Evolutionary conservation across 2,329 filamentous ascomycete genomes (phyloP), one percentile per base, ranked within the genome.

Genomic region (Penicillium vulpinum): DNA sequence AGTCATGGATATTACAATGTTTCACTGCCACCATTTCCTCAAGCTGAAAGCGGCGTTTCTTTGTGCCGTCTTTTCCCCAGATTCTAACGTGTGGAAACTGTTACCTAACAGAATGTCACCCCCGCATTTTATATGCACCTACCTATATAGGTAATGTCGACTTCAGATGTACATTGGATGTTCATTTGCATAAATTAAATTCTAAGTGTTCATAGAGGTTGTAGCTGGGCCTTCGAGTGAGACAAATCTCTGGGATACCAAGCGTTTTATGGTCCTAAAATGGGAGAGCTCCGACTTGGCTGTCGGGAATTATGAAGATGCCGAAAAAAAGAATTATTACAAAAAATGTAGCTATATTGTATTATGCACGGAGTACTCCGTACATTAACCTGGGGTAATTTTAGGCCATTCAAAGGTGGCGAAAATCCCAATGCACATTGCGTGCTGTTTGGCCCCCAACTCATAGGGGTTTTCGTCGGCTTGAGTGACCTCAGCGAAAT

Each of bases 41-140:
- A n/a, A n/a, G n/a, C 22, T 38, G 3, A 21, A 41, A 36, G 15
- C n/a, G 47, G 49, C 18, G 40, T 56, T n/a, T 44, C 29, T n/a
- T 29, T 45, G 39, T 16, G 29, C 45, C 46, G 18, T 41, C n/a
- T 53, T 53, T 45, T 50, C 52, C 52, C 52, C 52, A 55, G 52
- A 55, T 45, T 55, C 38, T 28, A 50, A 26, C 28, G 38, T 36
- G 66, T 70, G 68, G 64, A 70, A 70, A 60, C 65, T 64, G 62
- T 70, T 70, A 70, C 59, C 54, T 70, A 70, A 70, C 57, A 64
- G 54, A 57, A 43, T 68, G 52, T 51, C 16, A 49, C 33, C 68
- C 67, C 68, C 67, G 61, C 67, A 67, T 63, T 69, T 57, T 59
- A 51, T 47, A 53, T 52, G 51, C 51, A 62, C 39, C 49, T 54